phyloP scores from a whole-genome alignment of 345 rosid genomes.

The Linum usitatissimum region DNA sequence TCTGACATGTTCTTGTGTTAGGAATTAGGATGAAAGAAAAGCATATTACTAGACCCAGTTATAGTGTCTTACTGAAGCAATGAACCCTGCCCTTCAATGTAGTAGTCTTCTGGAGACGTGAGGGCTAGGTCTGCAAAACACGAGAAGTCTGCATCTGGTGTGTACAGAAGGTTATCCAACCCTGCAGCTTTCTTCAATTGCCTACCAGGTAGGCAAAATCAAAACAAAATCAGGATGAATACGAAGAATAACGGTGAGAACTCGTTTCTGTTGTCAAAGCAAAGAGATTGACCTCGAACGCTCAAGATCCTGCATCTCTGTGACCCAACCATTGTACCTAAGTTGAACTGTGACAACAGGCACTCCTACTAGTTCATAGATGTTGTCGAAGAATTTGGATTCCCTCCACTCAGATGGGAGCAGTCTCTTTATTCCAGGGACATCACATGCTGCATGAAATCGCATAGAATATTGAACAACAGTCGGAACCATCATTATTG shows the following conservation, averaged over 20 bases:
- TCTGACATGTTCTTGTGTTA: too few relatives aligned
- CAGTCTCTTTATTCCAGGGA: conserved; percentile 89
- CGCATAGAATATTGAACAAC: not conserved
- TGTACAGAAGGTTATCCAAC: conserved; percentile 86
- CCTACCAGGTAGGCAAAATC: conserved; percentile 30
- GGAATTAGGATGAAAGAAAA: too few relatives aligned
- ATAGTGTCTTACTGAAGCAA: conserved; percentile 73
- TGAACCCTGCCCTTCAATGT: conserved; percentile 90
- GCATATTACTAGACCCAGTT: not conserved
- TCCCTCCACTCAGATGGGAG: conserved; percentile 78
- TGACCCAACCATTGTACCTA: conserved; percentile 96
- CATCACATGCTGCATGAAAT: conserved; percentile 68
- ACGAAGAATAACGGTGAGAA: not conserved
- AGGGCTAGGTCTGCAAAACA: conserved; percentile 95
- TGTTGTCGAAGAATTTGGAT: conserved; percentile 59
- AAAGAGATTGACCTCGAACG: conserved; percentile 50
- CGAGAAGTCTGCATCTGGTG: conserved; percentile 98
- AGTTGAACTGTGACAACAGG: conserved; percentile 90
- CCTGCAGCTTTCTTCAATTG: conserved; percentile 70
- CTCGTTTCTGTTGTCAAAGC: not conserved
- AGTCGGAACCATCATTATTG: not conserved
- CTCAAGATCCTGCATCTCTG: conserved; percentile 74
- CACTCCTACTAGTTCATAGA: conserved; percentile 83
- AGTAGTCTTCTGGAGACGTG: conserved; percentile 84
- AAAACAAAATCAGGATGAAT: conserved; percentile 3